Base-by-base conservation (phyloP, 2,329 filamentous ascomycete genomes). In the Claviceps capensis region DNA sequence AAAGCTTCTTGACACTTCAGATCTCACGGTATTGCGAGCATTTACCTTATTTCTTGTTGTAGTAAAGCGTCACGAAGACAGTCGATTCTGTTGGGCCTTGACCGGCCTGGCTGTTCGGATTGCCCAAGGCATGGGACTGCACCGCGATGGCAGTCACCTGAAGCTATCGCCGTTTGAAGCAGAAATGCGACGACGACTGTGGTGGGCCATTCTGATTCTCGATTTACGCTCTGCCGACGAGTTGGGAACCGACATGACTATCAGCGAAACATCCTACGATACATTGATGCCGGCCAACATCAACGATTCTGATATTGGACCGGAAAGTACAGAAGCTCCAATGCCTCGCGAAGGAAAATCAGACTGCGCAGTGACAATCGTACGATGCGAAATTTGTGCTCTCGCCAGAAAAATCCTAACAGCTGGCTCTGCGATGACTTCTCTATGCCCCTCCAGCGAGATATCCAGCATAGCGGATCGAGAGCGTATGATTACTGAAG, bases 181-280 rank as follows among this genome's bases (percentile, higher is more conserved):
- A 1, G 79, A 84, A 60, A 75, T 82, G 63, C 70, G 80, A 40
- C 70, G 81, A 22, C 70, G 81, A 2, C 61, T 83, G 0, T 84
- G 80, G 76, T 82, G 77, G 72, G 69, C 74, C n/a, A 70, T 84
- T 9, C 66, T 79, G 42, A 67, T 75, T 3, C 66, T 83, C 0
- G 81, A 85, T 56, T 63, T 76, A 3, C 71, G 75, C 8, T 70
- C 74, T 0, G 72, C 76, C 3, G 78, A 82, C 54, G 74, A 79
- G 51, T 66, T 75, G 2, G 77, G 76, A 11, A 71, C 69, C 17
- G 73, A 71, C 46, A 65, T 75, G 17, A 68, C 66, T 4, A 69
- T 76, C 14, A 58, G 66, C 11, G 67, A 69, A 4, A 58, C 61
- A 9, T 61, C 62, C 3, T 77, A 69, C 44, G 75, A 79, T 52